Evolutionary conservation across 1,139 yeast genomes (phyloP).

Genomic region (Blastobotrys malaysiensis): DNA sequence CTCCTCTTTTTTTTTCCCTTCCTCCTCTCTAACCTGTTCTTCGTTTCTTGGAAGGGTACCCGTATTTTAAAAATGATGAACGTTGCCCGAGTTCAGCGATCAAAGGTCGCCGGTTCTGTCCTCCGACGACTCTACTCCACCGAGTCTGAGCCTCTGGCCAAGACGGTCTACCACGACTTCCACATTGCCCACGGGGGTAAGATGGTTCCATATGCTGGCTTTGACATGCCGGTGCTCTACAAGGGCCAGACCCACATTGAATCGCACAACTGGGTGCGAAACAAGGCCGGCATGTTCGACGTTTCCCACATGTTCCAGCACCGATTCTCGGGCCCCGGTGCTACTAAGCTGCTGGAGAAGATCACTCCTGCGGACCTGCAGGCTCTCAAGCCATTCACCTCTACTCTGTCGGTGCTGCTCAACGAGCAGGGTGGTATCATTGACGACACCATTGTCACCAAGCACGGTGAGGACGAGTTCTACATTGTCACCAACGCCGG

Average conservation of each 20-base stretch:
- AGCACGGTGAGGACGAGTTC: conserved; percentile 68
- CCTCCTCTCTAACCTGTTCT: background rate
- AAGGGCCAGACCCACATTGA: conserved; percentile 79
- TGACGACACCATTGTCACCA: conserved; percentile 89
- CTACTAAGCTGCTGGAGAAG: conserved; percentile 65
- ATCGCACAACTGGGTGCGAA: conserved; percentile 91
- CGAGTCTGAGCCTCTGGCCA: conserved; percentile 32
- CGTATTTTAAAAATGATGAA: conserved; percentile 2
- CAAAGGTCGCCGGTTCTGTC: conserved; percentile 1
- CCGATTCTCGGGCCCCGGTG: conserved; percentile 59
- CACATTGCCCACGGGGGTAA: conserved; percentile 79
- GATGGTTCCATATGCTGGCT: conserved; percentile 95
- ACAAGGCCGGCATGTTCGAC: conserved; percentile 84
- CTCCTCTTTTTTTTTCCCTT: conserved; percentile 2
- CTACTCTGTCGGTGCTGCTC: conserved; percentile 74
- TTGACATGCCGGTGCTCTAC: conserved; percentile 88
- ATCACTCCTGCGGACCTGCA: conserved; percentile 81
- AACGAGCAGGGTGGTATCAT: conserved; percentile 69
- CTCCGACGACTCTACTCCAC: conserved; percentile 15
- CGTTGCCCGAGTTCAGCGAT: conserved; percentile 6
- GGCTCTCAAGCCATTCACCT: conserved; percentile 49
- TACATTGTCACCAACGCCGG: conserved; percentile 98
- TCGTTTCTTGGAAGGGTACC: background rate
- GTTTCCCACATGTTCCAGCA: conserved; percentile 98
- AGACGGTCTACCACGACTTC: conserved; percentile 78